phyloP scores from a whole-genome alignment of 2,329 filamentous ascomycete species.

The Sporothrix phasma region DNA sequence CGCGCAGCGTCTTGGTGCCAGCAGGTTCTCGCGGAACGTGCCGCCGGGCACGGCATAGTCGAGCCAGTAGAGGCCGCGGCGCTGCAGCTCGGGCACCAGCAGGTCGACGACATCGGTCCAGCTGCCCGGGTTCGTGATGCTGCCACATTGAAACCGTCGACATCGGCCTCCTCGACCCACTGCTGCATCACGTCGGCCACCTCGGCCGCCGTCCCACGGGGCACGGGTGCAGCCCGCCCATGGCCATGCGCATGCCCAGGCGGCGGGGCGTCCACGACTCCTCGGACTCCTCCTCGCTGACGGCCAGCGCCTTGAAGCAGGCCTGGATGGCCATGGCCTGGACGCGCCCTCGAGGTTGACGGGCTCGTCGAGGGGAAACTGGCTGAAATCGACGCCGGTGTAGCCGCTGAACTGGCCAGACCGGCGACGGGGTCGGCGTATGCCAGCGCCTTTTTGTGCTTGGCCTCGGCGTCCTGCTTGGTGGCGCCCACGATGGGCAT shows the following conservation, averaged over 20 bases:
- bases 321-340: slow-evolving; percentile 12
- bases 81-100: slow-evolving; percentile 50
- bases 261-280: slow-evolving; percentile 17
- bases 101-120: slow-evolving; percentile 58
- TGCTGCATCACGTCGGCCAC: slow-evolving; percentile 58
- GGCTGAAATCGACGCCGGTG: slow-evolving; percentile 21
- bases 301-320: slow-evolving; percentile 5
- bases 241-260: slow-evolving; percentile 19
- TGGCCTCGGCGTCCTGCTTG: slow-evolving; percentile 20
- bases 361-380: slow-evolving; percentile 21
- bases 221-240: slow-evolving; percentile 19
- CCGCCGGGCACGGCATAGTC: slow-evolving; percentile 7
- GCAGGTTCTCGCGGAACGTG: slow-evolving; percentile 8
- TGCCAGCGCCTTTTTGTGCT: slow-evolving; percentile 17
- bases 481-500: slow-evolving; percentile 19
- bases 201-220: slow-evolving; percentile 53
- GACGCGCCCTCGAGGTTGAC: slow-evolving; percentile 12
- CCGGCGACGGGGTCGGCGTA: slow-evolving; percentile 19
- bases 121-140: slow-evolving; percentile 36
- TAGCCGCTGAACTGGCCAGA: slow-evolving; percentile 22
- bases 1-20: not conserved
- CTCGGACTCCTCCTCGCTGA: not conserved
- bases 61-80: slow-evolving; percentile 32
- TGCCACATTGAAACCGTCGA: slow-evolving; percentile 63
- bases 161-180: slow-evolving; percentile 58